phyloP scores from a whole-genome alignment of 306 rosid genomes.

The Abrus precatorius region DNA sequence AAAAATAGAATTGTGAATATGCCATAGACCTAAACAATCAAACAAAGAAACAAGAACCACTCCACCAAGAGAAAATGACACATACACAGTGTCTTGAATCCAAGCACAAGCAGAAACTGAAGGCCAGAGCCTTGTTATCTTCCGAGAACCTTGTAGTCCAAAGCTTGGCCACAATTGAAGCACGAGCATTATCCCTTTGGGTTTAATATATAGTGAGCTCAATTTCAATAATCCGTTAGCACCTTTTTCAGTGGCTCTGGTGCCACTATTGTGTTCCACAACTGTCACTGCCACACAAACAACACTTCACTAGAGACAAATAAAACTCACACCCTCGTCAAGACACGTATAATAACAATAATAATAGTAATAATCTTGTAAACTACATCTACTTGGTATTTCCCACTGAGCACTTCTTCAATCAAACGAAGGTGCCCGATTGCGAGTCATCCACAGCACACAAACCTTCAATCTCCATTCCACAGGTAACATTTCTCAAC shows the following conservation, averaged over 20 bases:
- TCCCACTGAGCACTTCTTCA: conserved; percentile 35
- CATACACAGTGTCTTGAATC: conserved; percentile 21
- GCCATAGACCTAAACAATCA: conserved; percentile 1
- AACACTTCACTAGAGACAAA: conserved; percentile 39
- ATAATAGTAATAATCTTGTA: too few relatives aligned
- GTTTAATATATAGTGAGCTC: background rate
- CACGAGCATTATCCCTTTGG: conserved; percentile 71
- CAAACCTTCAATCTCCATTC: conserved; percentile 38
- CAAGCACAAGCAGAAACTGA: conserved; percentile 32
- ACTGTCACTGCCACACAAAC: conserved; percentile 63
- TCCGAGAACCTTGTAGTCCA: conserved; percentile 35
- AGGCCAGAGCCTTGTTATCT: conserved; percentile 54
- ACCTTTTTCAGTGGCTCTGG: conserved; percentile 86
- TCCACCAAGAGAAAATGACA: conserved; percentile 40
- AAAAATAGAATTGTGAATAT: conserved; percentile 4
- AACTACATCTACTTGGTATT: conserved; percentile 22
- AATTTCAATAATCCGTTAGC: conserved; percentile 60
- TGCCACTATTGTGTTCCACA: conserved; percentile 55
- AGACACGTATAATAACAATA: conserved; percentile 43
- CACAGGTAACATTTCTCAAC: conserved; percentile 48
- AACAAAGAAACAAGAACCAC: conserved; percentile 59
- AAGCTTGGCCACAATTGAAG: conserved; percentile 83
- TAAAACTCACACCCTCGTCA: conserved; percentile 42
- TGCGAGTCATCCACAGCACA: conserved; percentile 30
- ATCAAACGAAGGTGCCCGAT: conserved; percentile 33